Evolutionary conservation across 2,329 filamentous ascomycete species (phyloP).

Genomic region (Aspergillus jensenii): DNA sequence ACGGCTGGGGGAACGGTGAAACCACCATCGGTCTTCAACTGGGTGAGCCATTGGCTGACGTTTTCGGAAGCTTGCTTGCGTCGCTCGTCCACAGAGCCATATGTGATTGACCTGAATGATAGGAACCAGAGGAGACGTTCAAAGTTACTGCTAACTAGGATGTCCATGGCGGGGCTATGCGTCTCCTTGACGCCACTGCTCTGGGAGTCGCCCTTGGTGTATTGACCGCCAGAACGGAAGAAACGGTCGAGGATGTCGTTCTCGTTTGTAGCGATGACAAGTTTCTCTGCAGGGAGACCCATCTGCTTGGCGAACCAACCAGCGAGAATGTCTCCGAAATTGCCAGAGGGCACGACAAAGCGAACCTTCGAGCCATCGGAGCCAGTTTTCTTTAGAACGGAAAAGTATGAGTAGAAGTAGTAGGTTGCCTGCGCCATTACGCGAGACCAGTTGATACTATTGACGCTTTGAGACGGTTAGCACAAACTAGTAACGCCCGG

Average conservation of each 20-base stretch:
- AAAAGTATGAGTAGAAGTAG: conserved; percentile 95
- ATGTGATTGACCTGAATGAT: conserved; percentile 62
- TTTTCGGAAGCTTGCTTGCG: conserved; percentile 64
- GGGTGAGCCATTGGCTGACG: conserved; percentile 73
- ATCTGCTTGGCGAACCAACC: conserved; percentile 91
- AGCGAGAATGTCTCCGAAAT: conserved; percentile 88
- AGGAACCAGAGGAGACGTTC: conserved; percentile 94
- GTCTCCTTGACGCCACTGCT: conserved; percentile 82
- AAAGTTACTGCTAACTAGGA: conserved; percentile 93
- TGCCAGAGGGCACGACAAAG: conserved; percentile 90
- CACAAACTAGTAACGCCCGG: neutral
- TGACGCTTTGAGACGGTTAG: conserved; percentile 53
- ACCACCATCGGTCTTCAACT: conserved; percentile 77
- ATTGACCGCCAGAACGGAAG: conserved; percentile 73
- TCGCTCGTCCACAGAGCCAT: conserved; percentile 44
- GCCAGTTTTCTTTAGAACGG: conserved; percentile 61
- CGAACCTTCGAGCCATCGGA: conserved; percentile 64
- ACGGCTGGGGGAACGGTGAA: conserved; percentile 79
- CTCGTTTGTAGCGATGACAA: conserved; percentile 92
- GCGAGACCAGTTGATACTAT: conserved; percentile 94
- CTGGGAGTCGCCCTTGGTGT: conserved; percentile 74
- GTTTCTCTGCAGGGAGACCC: conserved; percentile 83
- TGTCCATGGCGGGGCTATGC: conserved; percentile 94
- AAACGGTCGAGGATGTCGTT: conserved; percentile 97
- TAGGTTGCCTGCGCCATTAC: conserved; percentile 97